Percentiles rank a stretch among this genome's conserved stretches.
Evolutionary conservation across 176 grass and related monocot species (phyloP).

Genomic region (Triticum aestivum): DNA sequence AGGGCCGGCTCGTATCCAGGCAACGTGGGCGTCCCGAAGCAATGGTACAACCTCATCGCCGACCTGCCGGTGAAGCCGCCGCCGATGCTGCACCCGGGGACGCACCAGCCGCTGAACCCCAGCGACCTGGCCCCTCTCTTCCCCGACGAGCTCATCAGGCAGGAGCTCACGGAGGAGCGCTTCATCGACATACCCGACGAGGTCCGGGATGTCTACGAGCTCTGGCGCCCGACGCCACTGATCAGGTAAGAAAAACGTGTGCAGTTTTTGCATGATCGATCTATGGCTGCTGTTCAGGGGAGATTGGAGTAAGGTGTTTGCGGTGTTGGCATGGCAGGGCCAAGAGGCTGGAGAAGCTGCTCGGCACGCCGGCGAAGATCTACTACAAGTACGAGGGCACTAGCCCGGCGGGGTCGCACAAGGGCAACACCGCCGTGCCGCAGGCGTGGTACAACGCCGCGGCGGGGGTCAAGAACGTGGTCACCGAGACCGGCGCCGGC

Average conservation of each 20-base stretch:
- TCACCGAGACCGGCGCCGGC: conserved; percentile 89
- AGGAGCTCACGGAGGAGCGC: conserved; percentile 70
- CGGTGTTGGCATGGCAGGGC: conserved; percentile 38
- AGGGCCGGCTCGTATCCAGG: conserved; percentile 32
- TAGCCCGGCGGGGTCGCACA: conserved; percentile 91
- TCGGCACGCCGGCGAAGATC: conserved; percentile 82
- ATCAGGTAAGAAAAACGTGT: conserved; percentile 44
- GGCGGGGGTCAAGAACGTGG: conserved; percentile 76
- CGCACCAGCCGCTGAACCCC: conserved; percentile 63
- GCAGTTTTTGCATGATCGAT: no score
- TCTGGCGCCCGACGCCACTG: conserved; percentile 94
- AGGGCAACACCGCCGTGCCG: conserved; percentile 92
- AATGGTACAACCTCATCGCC: conserved; percentile 90
- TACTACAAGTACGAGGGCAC: conserved; percentile 99
- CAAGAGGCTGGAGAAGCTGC: conserved; percentile 79
- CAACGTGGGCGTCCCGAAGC: conserved; percentile 71
- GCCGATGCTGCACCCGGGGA: conserved; percentile 73
- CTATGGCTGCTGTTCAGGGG: no score
- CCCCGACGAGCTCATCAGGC: conserved; percentile 91
- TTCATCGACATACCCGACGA: conserved; percentile 85
- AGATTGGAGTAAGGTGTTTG: neutral
- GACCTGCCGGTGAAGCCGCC: conserved; percentile 92
- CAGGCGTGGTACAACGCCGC: conserved; percentile 89
- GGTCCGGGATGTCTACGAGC: conserved; percentile 66
- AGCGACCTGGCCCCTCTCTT: conserved; percentile 75